phyloP scores from a whole-genome alignment of 1,139 yeast species.

The Saccharomycopsis crataegensis region DNA sequence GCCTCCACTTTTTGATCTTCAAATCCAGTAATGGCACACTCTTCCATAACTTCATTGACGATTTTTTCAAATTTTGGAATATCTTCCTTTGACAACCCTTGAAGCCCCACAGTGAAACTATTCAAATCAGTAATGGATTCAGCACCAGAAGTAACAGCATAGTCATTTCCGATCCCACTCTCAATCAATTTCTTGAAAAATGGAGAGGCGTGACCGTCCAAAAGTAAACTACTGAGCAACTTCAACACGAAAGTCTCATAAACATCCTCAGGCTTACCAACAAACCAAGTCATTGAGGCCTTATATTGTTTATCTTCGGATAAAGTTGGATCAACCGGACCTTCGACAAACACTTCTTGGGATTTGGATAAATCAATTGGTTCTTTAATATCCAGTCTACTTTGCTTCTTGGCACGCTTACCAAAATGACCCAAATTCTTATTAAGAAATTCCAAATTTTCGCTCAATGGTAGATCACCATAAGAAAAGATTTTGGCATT shows the following conservation, averaged over 20 bases:
- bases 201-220: constrained; percentile 92
- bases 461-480: constrained; percentile 63
- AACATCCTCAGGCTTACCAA: constrained; percentile 65
- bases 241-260: constrained; percentile 71
- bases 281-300: constrained; percentile 80
- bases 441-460: constrained; percentile 54
- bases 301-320: constrained; percentile 67
- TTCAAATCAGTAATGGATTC: constrained; percentile 77
- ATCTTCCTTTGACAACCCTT: constrained; percentile 55
- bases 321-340: constrained; percentile 81
- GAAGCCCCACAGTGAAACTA: constrained; percentile 79
- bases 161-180: constrained; percentile 78
- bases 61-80: constrained; percentile 39
- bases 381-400: constrained; percentile 25
- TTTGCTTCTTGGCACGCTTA: constrained; percentile 30
- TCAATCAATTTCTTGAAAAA: constrained; percentile 81
- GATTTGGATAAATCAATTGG: constrained; percentile 40
- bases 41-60: constrained; percentile 39
- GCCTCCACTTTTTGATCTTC: constrained; percentile 69
- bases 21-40: constrained; percentile 40
- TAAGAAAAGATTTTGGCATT: constrained; percentile 84
- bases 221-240: constrained; percentile 60
- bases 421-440: constrained; percentile 49
- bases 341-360: constrained; percentile 39
- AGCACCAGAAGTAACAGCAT: constrained; percentile 79